Evolutionary conservation across 208 protist species (phyloP).

Genomic region (Trypanosoma rangeli): DNA sequence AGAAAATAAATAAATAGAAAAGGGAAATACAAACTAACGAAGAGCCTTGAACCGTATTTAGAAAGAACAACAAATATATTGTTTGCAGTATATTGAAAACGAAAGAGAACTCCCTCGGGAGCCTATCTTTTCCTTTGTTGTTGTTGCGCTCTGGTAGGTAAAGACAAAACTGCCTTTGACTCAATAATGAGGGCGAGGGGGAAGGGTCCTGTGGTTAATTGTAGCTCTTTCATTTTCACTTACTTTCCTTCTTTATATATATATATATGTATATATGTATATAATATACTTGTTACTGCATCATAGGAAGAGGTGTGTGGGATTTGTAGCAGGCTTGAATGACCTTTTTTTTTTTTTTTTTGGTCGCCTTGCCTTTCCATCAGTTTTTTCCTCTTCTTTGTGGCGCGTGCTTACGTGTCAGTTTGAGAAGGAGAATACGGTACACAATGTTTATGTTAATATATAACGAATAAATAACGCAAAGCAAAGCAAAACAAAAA

Average conservation of each 20-base stretch:
- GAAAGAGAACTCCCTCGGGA: conserved; percentile 12
- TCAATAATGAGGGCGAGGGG: background rate
- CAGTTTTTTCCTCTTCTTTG: no score
- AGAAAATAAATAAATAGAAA: conserved; percentile 4
- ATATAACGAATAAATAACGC: no score
- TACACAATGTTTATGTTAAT: no score
- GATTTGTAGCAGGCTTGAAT: no score
- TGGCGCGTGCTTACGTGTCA: no score
- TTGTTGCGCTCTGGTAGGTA: background rate
- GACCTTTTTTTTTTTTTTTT: no score
- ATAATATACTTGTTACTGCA: background rate
- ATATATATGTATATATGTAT: no score
- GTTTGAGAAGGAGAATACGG: no score
- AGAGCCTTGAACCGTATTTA: conserved; percentile 13
- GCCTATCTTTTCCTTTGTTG: conserved; percentile 11
- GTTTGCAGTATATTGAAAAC: conserved; percentile 7
- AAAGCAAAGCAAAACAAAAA: no score
- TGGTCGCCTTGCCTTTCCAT: no score
- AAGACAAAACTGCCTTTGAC: background rate
- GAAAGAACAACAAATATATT: conserved; percentile 18
- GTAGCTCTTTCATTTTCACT: background rate
- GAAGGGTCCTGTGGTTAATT: background rate
- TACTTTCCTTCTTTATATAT: no score
- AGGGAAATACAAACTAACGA: conserved; percentile 8
- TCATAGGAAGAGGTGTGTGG: no score